phyloP scores from a whole-genome alignment of 2,329 filamentous ascomycete species.

The Fusarium ramigenum region DNA sequence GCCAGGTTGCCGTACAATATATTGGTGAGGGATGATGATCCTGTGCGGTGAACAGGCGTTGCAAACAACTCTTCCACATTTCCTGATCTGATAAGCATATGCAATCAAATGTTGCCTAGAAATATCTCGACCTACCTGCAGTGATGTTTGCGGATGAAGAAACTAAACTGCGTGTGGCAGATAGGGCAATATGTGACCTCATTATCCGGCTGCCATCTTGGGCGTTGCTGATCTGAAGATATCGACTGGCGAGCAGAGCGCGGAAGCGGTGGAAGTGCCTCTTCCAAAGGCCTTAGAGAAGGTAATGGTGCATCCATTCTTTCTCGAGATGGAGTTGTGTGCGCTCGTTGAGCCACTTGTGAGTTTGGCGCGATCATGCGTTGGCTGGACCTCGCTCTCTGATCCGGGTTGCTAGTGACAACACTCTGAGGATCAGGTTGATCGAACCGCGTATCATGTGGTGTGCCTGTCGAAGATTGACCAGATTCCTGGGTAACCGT shows the following conservation, averaged over 20 bases:
- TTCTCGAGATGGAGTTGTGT: slow-evolving; percentile 39
- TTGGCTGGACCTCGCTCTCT: background rate
- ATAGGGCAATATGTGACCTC: slow-evolving; percentile 88
- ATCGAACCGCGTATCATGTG: background rate
- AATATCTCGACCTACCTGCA: slow-evolving; percentile 70
- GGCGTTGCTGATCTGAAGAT: slow-evolving; percentile 64
- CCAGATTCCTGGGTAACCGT: slow-evolving; percentile 1
- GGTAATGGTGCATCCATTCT: slow-evolving; percentile 43
- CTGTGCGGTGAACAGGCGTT: slow-evolving; percentile 89
- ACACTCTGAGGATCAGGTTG: background rate
- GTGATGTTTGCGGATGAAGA: slow-evolving; percentile 91
- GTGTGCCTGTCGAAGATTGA: background rate
- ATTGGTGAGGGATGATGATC: slow-evolving; percentile 93
- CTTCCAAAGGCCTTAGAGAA: slow-evolving; percentile 24
- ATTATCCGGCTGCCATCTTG: slow-evolving; percentile 87
- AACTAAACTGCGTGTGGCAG: slow-evolving; percentile 80
- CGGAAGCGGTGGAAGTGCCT: slow-evolving; percentile 34
- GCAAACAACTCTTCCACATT: slow-evolving; percentile 94
- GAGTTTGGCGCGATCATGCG: background rate
- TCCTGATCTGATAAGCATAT: slow-evolving; percentile 59
- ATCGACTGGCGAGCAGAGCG: slow-evolving; percentile 24
- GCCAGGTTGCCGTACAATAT: slow-evolving; percentile 82
- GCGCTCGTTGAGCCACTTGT: slow-evolving; percentile 19
- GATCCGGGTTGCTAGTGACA: background rate
- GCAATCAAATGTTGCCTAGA: background rate